Evolutionary conservation across 139 green algal genomes (phyloP).

Genomic region (Closterium sp.): DNA sequence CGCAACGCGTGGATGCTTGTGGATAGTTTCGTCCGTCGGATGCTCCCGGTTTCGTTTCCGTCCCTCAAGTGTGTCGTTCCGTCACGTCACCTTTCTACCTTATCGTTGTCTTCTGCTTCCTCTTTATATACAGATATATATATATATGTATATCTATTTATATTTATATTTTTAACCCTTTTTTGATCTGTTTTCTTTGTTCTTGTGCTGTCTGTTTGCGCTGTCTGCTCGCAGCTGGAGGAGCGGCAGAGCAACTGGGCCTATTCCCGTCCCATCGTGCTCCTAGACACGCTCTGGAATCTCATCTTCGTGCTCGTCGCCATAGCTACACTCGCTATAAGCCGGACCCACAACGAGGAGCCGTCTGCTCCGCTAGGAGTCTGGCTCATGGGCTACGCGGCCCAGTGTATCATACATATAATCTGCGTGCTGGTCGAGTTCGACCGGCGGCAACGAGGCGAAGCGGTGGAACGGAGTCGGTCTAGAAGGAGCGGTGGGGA

Average conservation of each 20-base stretch:
- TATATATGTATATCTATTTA: background rate
- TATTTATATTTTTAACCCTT: background rate
- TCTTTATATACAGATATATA: background rate
- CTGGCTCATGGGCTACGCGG: conserved; percentile 33
- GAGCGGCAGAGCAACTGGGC: conserved; percentile 43
- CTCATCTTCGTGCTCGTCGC: conserved; percentile 35
- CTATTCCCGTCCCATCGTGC: conserved; percentile 39
- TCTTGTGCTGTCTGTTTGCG: background rate
- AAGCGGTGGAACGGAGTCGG: background rate
- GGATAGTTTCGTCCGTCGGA: no score
- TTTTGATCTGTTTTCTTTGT: background rate
- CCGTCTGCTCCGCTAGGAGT: conserved; percentile 18
- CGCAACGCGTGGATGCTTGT: no score
- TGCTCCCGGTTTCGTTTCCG: background rate
- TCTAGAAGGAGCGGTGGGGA: background rate
- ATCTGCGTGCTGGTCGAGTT: conserved; percentile 33
- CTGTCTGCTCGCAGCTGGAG: conserved; percentile 24
- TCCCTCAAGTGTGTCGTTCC: background rate
- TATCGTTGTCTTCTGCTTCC: background rate
- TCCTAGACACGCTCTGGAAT: conserved; percentile 45
- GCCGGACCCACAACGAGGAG: conserved; percentile 2
- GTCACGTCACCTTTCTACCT: background rate
- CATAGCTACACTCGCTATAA: conserved; percentile 22
- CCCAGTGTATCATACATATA: conserved; percentile 34
- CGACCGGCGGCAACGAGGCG: background rate